These are phyloP conservation scores for Lenwebbia sp. DNA, from an alignment of 345 rosid species.

Conservation along the genomic window DNA sequence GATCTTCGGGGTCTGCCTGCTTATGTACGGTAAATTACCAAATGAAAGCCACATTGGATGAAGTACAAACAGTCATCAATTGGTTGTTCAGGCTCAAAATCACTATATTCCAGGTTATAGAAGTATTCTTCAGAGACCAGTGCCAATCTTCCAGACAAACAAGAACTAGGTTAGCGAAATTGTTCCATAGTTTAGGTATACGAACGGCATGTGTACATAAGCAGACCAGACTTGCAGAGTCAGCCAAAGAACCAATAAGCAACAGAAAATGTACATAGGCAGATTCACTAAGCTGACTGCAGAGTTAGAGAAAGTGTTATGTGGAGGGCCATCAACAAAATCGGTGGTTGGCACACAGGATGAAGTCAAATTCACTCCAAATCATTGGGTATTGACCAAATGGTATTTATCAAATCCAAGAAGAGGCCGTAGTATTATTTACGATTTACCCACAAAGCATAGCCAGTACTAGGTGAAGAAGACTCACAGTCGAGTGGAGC, in stretches of 20 bases:
- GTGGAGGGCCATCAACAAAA: neutral
- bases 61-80: neutral
- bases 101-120: neutral
- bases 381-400: neutral
- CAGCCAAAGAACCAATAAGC: neutral
- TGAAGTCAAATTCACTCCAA: neutral
- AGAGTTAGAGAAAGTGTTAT: neutral
- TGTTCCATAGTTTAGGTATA: neutral
- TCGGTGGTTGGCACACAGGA: neutral
- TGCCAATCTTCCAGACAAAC: neutral
- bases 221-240: neutral
- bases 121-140: neutral
- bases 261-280: neutral
- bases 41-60: neutral
- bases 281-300: neutral
- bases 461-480: neutral
- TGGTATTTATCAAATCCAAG: neutral
- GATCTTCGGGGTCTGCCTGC: neutral
- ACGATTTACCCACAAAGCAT: neutral
- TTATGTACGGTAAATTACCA: neutral
- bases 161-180: neutral
- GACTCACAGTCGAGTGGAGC: neutral
- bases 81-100: neutral
- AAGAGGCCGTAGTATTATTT: neutral
- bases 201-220: neutral